These are phyloP conservation scores for Aquilaria yunnanensis DNA, from an alignment of 345 rosid genomes.

Conservation along the genomic window DNA sequence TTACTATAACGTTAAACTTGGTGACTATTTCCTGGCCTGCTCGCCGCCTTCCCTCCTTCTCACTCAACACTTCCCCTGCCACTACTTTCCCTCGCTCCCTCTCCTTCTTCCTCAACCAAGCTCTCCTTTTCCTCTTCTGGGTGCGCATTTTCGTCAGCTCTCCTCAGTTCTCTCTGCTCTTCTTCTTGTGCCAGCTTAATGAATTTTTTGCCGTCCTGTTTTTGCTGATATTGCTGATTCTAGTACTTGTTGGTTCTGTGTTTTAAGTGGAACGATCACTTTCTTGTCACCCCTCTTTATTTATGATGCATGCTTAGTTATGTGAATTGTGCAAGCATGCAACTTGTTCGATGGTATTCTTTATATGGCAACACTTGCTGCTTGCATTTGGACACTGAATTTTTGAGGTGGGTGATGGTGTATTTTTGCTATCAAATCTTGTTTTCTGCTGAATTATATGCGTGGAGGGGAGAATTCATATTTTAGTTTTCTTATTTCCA, in stretches of 20 bases:
- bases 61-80: conserved; percentile 8
- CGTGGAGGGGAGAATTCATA: too few species aligned
- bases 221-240: background rate
- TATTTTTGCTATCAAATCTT: too few species aligned
- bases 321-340: background rate
- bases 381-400: too few species aligned
- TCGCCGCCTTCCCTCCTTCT: conserved; percentile 38
- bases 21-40: conserved; percentile 9
- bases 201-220: background rate
- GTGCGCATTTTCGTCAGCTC: background rate
- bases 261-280: background rate
- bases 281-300: background rate
- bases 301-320: background rate
- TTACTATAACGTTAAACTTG: conserved; percentile 25
- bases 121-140: background rate
- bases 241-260: background rate
- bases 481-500: too few species aligned
- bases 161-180: background rate
- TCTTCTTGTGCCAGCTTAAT: background rate
- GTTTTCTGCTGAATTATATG: too few species aligned
- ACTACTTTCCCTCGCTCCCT: conserved; percentile 4
- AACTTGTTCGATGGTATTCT: conserved; percentile 1
- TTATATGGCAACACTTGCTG: background rate
- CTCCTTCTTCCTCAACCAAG: background rate
- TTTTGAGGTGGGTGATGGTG: too few species aligned